These are phyloP conservation scores for Sungouiozyma ichnusensis DNA, from an alignment of 805 yeast species.

Conservation along the genomic window DNA sequence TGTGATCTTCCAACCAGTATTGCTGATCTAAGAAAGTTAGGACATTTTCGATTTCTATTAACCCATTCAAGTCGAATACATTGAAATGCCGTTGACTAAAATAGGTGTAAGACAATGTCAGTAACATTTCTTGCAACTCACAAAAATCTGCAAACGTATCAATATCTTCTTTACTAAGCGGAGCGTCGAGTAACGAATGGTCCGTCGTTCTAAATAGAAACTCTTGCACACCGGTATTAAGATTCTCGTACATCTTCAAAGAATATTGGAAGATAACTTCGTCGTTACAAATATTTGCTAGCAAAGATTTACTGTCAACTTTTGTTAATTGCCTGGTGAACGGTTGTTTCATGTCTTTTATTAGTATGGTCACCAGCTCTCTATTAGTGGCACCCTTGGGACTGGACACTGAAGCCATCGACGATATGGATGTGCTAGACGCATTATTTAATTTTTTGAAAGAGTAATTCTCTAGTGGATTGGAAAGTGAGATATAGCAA, in stretches of 20 bases:
- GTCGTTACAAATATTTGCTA: slow-evolving; percentile 9
- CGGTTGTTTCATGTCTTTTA: slow-evolving; percentile 12
- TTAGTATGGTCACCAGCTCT: slow-evolving; percentile 10
- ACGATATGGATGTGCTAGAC: background rate
- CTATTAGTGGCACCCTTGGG: slow-evolving; percentile 7
- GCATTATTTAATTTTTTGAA: slow-evolving; percentile 5
- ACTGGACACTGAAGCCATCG: background rate
- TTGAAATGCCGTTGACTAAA: slow-evolving; percentile 20
- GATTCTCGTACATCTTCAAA: slow-evolving; percentile 12
- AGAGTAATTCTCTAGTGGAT: slow-evolving; percentile 18
- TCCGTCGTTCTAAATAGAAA: slow-evolving; percentile 6
- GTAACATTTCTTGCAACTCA: slow-evolving; percentile 15
- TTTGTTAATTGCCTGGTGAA: slow-evolving; percentile 10
- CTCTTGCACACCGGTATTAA: slow-evolving; percentile 9
- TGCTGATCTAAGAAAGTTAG: slow-evolving; percentile 20
- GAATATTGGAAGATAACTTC: slow-evolving; percentile 14
- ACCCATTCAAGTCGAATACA: slow-evolving; percentile 7
- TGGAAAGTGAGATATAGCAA: slow-evolving; percentile 18
- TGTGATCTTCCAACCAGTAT: slow-evolving; percentile 20
- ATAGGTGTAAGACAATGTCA: slow-evolving; percentile 17
- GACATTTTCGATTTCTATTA: slow-evolving; percentile 20
- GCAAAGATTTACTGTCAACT: slow-evolving; percentile 5
- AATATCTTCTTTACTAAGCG: slow-evolving; percentile 1
- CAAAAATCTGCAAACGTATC: slow-evolving; percentile 10
- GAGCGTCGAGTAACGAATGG: slow-evolving; percentile 1